A percentile compares a stretch with the other conserved stretches of the same genome.
These are phyloP conservation scores for Odontarrhena argentea DNA, from an alignment of 345 rosid genomes.

Conservation along the genomic window DNA sequence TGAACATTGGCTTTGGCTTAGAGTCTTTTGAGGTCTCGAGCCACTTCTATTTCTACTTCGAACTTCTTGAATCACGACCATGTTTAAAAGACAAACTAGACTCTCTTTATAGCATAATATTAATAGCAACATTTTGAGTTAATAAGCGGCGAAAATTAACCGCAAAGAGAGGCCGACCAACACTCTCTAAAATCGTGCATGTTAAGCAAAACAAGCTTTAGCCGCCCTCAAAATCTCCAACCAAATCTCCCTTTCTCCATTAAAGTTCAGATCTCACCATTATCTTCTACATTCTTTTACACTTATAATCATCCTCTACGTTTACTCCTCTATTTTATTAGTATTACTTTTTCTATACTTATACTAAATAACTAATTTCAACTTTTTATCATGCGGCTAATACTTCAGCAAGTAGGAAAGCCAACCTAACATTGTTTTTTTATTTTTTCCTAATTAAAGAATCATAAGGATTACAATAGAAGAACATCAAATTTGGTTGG, in stretches of 20 bases:
- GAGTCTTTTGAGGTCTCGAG: not conserved
- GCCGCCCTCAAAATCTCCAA: conserved; percentile 44
- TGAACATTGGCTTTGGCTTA: not conserved
- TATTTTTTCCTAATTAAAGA: not conserved
- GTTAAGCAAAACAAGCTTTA: conserved; percentile 29
- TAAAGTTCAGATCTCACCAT: conserved; percentile 33
- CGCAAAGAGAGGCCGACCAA: conserved; percentile 23
- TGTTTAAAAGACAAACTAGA: conserved; percentile 5
- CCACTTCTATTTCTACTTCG: conserved; percentile 16
- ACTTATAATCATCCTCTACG: not conserved
- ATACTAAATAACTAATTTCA: conserved; percentile 20
- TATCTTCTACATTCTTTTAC: conserved; percentile 19
- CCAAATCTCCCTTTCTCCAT: conserved; percentile 30
- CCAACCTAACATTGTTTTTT: conserved; percentile 22
- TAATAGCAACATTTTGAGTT: conserved; percentile 3
- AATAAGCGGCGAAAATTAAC: conserved; percentile 37
- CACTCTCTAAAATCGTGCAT: conserved; percentile 29
- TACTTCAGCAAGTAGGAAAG: conserved; percentile 23
- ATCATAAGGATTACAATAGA: conserved; percentile 1
- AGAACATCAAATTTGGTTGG: conserved; percentile 12
- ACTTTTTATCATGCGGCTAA: conserved; percentile 32
- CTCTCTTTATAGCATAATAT: not conserved
- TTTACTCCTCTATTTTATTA: conserved; percentile 32
- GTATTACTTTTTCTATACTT: conserved; percentile 21
- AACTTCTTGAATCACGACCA: not conserved